Conservation (phyloP, 306 rosid species). For the Urtica urens region DNA sequence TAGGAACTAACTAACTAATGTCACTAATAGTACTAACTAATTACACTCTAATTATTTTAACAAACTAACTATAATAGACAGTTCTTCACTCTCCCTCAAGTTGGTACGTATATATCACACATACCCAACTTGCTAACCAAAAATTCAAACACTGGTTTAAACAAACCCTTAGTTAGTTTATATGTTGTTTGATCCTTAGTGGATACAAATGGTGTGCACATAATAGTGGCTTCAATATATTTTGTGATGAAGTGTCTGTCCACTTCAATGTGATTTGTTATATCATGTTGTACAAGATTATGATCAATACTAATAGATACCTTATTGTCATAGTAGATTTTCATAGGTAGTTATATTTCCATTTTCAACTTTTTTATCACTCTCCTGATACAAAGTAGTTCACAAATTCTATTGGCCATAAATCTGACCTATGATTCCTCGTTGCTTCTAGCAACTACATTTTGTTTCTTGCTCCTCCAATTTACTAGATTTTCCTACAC, state of each 20-base stretch:
- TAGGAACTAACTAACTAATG: too few relatives aligned
- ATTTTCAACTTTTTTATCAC: not conserved
- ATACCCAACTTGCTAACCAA: not conserved
- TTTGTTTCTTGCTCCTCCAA: not conserved
- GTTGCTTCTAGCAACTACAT: not conserved
- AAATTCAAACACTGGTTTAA: not conserved
- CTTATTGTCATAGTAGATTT: not conserved
- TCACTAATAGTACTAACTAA: too few relatives aligned
- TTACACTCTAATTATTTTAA: too few relatives aligned
- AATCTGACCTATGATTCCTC: not conserved
- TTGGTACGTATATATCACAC: not conserved
- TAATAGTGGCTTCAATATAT: not conserved
- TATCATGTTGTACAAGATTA: not conserved
- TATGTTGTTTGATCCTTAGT: not conserved
- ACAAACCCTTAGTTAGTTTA: not conserved
- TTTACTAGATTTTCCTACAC: not conserved
- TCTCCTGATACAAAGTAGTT: not conserved
- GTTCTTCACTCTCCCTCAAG: too few relatives aligned
- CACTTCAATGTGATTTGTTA: not conserved
- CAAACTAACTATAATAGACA: too few relatives aligned
- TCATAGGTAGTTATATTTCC: not conserved
- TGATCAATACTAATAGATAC: not conserved
- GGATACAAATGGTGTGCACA: not conserved
- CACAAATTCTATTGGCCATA: not conserved
- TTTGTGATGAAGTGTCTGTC: not conserved